Percentiles rank a stretch among this genome's conserved stretches.
Evolutionary conservation across 352 stramenopile genomes (phyloP).

Genomic region (Globisporangium heterothallicum): DNA sequence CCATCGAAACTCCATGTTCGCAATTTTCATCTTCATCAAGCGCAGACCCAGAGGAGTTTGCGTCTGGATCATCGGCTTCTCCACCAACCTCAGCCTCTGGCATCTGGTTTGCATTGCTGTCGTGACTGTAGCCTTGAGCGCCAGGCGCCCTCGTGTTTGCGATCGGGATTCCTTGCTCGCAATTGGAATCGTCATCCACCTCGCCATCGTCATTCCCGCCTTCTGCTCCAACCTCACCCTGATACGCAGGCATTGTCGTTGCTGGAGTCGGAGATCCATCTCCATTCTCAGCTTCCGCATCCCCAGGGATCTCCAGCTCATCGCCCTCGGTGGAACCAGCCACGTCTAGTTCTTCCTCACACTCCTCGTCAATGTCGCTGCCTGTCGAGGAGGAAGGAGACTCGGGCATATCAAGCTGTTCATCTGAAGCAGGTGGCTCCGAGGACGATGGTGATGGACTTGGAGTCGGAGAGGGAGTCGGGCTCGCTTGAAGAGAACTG

Average conservation of each 20-base stretch:
- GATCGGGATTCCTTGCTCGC: not conserved
- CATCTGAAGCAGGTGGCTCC: not conserved
- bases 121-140: too few relatives aligned
- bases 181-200: not conserved
- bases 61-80: too few relatives aligned
- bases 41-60: too few relatives aligned
- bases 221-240: not conserved
- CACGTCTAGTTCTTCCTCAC: slow-evolving; percentile 6
- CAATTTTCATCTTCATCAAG: too few relatives aligned
- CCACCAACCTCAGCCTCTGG: too few relatives aligned
- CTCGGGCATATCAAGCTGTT: not conserved
- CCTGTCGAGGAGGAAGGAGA: not conserved
- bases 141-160: too few relatives aligned
- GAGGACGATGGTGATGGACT: not conserved
- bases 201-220: not conserved
- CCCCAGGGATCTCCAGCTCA: not conserved
- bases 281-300: not conserved
- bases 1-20: too few relatives aligned
- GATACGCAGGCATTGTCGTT: too few relatives aligned
- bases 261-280: too few relatives aligned
- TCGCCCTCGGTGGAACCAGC: not conserved
- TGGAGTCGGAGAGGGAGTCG: not conserved
- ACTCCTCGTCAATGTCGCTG: slow-evolving; percentile 3
- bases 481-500: not conserved
- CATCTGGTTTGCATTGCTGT: too few relatives aligned